Percentiles rank a stretch among this genome's conserved stretches.
These are phyloP conservation scores for Coniochaeta sp. DNA, from an alignment of 2,329 filamentous ascomycete genomes.

Conservation along the genomic window DNA sequence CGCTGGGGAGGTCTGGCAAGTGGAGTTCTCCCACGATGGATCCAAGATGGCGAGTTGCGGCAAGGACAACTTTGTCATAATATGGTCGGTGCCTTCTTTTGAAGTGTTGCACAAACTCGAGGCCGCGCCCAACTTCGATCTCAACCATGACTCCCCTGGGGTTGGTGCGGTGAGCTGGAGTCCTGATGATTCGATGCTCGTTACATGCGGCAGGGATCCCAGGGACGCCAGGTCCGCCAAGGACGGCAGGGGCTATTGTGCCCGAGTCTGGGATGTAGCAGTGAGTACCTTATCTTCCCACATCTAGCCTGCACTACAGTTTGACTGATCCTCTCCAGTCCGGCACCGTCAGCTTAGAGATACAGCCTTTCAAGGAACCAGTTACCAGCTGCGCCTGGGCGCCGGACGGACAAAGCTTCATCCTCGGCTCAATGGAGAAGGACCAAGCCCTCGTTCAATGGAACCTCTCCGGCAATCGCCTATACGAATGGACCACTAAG, in stretches of 20 bases:
- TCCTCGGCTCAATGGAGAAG: constrained; percentile 71
- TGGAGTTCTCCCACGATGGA: constrained; percentile 86
- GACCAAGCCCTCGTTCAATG: constrained; percentile 63
- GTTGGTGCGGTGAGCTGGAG: constrained; percentile 86
- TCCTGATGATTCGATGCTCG: constrained; percentile 78
- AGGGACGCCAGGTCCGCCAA: no score
- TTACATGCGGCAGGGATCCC: constrained; percentile 81
- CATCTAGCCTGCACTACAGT: no score
- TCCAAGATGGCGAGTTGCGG: constrained; percentile 76
- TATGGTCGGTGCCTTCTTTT: constrained; percentile 75
- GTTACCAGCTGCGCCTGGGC: constrained; percentile 90
- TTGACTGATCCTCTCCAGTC: constrained; percentile 42
- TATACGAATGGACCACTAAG: constrained; percentile 60
- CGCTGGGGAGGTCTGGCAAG: constrained; percentile 81
- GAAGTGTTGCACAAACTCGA: constrained; percentile 53
- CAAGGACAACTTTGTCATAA: constrained; percentile 64
- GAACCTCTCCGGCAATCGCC: constrained; percentile 53
- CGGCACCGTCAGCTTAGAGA: constrained; percentile 54
- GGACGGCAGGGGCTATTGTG: constrained; percentile 64
- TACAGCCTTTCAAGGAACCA: constrained; percentile 71
- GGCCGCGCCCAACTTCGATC: constrained; percentile 24
- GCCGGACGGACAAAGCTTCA: constrained; percentile 67
- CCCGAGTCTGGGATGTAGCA: constrained; percentile 66
- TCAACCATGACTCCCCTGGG: constrained; percentile 50
- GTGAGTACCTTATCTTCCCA: constrained; percentile 44